Evolutionary conservation across 169 alveolate genomes (phyloP).

Genomic region (Plasmodium coatneyi): DNA sequence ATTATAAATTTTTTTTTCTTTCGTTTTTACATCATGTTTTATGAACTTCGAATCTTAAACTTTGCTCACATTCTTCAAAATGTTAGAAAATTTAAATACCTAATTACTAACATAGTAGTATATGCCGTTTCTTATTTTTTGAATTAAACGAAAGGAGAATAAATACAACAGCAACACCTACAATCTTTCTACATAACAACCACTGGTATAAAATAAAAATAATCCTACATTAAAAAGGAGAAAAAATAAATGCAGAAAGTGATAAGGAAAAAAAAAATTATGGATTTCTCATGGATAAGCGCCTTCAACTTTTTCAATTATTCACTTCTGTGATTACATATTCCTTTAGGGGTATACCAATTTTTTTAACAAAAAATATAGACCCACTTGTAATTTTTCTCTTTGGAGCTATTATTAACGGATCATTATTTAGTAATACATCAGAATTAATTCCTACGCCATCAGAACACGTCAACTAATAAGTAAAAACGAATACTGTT

Average conservation of each 20-base stretch:
- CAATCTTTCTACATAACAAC: background rate
- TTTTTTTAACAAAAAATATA: background rate
- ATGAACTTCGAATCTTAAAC: too few relatives aligned
- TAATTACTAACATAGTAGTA: too few relatives aligned
- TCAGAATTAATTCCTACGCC: background rate
- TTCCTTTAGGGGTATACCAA: background rate
- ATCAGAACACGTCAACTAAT: background rate
- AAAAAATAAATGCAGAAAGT: background rate
- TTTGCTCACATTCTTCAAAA: too few relatives aligned
- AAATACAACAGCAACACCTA: too few relatives aligned
- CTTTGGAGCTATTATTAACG: background rate
- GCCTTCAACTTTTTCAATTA: too few relatives aligned
- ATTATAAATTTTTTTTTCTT: too few relatives aligned
- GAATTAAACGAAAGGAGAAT: too few relatives aligned
- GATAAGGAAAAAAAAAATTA: too few relatives aligned
- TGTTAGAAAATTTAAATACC: too few relatives aligned
- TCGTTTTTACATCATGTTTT: too few relatives aligned
- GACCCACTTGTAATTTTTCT: background rate
- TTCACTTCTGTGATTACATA: background rate
- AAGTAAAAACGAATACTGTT: background rate
- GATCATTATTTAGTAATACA: background rate
- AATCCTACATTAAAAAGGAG: background rate
- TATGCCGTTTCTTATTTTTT: too few relatives aligned
- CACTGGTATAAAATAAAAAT: background rate
- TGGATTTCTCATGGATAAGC: background rate